phyloP scores from a whole-genome alignment of 306 rosid species.

The Ormosia semicastrata region DNA sequence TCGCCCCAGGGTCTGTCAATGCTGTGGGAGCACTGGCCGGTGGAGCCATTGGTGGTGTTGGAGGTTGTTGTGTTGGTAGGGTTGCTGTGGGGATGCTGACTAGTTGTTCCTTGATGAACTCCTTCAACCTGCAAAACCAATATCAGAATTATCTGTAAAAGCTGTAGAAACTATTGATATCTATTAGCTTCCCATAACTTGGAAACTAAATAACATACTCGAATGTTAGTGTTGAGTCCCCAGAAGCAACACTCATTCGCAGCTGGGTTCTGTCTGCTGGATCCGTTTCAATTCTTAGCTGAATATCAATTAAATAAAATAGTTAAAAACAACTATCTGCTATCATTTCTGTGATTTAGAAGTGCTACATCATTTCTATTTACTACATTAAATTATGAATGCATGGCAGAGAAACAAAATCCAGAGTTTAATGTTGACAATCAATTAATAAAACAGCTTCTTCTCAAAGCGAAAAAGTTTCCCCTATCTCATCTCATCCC shows the following conservation, averaged over 20 bases:
- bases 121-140: conserved; percentile 58
- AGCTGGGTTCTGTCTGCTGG: conserved; percentile 79
- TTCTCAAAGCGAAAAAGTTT: neutral
- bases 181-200: neutral
- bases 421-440: neutral
- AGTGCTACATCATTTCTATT: neutral
- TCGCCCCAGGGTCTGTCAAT: conserved; percentile 61
- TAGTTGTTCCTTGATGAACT: conserved; percentile 64
- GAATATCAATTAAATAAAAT: conserved; percentile 17
- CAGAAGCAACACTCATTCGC: conserved; percentile 74
- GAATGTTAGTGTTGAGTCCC: conserved; percentile 57
- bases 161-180: neutral
- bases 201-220: conserved; percentile 49
- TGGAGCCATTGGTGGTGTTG: conserved; percentile 42
- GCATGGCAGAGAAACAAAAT: neutral
- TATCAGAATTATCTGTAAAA: neutral
- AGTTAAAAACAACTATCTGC: conserved; percentile 3
- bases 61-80: conserved; percentile 36
- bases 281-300: conserved; percentile 76
- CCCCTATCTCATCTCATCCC: neutral
- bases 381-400: neutral
- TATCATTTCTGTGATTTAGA: neutral
- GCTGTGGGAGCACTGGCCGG: conserved; percentile 38
- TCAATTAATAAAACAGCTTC: neutral
- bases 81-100: conserved; percentile 43